Percentiles rank a stretch among this genome's conserved stretches.
These are phyloP conservation scores for Bassia scoparia DNA, from an alignment of 148 eudicot species.

Conservation along the genomic window DNA sequence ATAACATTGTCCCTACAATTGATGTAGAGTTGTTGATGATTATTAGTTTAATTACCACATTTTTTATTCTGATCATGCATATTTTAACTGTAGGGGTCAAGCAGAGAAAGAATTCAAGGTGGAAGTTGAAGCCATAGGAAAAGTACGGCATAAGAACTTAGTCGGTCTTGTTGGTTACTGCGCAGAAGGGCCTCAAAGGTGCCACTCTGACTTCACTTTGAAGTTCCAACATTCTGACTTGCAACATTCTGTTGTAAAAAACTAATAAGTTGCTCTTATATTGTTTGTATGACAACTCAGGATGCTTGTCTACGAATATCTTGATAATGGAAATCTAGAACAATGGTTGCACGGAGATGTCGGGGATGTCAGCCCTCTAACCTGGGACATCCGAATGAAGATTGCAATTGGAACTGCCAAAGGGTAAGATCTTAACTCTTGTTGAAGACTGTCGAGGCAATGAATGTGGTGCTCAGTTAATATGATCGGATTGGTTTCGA, in stretches of 20 bases:
- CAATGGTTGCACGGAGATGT: constrained; percentile 95
- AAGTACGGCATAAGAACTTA: constrained; percentile 88
- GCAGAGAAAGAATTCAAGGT: constrained; percentile 95
- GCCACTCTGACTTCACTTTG: constrained; percentile 11
- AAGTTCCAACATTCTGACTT: not conserved
- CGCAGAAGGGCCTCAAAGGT: constrained; percentile 87
- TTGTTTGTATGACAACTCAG: constrained; percentile 34
- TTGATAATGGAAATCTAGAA: constrained; percentile 89
- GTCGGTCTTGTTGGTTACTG: constrained; percentile 90
- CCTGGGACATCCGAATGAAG: constrained; percentile 78
- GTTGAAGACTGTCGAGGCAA: not conserved
- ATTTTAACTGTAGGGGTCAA: constrained; percentile 65
- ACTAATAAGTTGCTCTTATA: constrained; percentile 14
- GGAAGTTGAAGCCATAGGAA: constrained; percentile 98
- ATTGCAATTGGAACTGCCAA: constrained; percentile 90
- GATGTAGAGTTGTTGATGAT: not conserved
- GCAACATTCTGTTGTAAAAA: not conserved
- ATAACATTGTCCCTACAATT: not conserved
- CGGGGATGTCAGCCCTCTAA: constrained; percentile 70
- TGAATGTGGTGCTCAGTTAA: not conserved
- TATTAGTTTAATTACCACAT: not conserved
- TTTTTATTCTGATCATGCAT: not conserved
- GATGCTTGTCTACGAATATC: constrained; percentile 85
- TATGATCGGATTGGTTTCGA: not conserved
- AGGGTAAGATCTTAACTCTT: constrained; percentile 48